Percentiles rank a stretch among this genome's conserved stretches.
Evolutionary conservation across 179 eudicot species (phyloP).

Genomic region (Silene noctiflora): DNA sequence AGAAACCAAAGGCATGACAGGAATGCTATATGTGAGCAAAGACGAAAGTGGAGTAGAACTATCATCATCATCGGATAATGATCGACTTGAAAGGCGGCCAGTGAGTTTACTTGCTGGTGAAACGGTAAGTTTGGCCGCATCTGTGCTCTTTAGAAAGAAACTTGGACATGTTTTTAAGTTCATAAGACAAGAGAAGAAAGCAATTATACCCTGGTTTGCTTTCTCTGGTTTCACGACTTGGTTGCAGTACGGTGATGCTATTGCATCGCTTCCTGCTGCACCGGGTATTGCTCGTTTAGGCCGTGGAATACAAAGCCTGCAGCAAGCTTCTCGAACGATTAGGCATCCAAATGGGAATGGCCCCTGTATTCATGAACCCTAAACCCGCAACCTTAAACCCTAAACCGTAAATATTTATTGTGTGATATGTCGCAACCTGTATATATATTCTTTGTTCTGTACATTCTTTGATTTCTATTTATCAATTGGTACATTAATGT

Average conservation of each 20-base stretch:
- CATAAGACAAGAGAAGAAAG: neutral
- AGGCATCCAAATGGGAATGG: neutral
- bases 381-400: neutral
- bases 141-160: neutral
- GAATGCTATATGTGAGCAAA: constrained; percentile 6
- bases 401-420: neutral
- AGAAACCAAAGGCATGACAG: constrained; percentile 8
- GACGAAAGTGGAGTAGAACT: constrained; percentile 18
- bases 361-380: neutral
- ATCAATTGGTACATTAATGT: too few species aligned
- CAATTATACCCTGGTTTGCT: constrained; percentile 9
- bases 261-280: constrained; percentile 10
- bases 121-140: neutral
- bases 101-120: constrained; percentile 3
- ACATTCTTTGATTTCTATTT: neutral
- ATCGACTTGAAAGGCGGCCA: neutral
- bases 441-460: neutral
- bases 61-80: neutral
- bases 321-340: neutral
- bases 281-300: constrained; percentile 18
- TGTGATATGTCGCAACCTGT: neutral
- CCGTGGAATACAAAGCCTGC: constrained; percentile 15
- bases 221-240: neutral
- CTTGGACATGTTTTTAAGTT: neutral
- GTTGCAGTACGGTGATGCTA: constrained; percentile 10